Evolutionary conservation across 2,329 filamentous ascomycete species (phyloP).

Genomic region (Fusarium sp.): DNA sequence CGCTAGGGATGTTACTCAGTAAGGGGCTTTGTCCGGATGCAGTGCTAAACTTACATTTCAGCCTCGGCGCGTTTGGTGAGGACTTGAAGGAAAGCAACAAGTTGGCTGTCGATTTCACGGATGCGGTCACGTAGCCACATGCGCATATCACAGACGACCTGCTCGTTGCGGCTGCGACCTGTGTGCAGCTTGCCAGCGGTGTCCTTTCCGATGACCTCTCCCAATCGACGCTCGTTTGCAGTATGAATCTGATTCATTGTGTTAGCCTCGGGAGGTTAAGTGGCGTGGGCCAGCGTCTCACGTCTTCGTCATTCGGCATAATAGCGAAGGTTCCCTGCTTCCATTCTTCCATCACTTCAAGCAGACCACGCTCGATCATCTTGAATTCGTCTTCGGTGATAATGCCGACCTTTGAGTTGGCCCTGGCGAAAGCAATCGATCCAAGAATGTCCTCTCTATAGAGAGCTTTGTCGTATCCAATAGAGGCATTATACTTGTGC

Average conservation of each 20-base stretch:
- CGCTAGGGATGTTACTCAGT: constrained; percentile 49
- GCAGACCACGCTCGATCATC: constrained; percentile 79
- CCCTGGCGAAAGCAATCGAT: constrained; percentile 83
- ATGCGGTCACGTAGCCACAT: constrained; percentile 64
- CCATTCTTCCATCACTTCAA: constrained; percentile 71
- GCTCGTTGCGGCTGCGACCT: constrained; percentile 77
- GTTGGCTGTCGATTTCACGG: constrained; percentile 39
- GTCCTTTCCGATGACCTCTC: constrained; percentile 77
- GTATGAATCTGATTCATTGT: constrained; percentile 57
- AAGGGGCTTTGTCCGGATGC: constrained; percentile 27
- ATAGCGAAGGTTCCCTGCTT: constrained; percentile 63
- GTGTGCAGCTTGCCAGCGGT: constrained; percentile 80
- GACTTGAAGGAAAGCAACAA: constrained; percentile 42
- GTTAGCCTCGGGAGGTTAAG: constrained; percentile 30
- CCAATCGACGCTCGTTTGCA: constrained; percentile 66
- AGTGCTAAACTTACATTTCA: constrained; percentile 40
- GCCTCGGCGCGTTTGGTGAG: constrained; percentile 49
- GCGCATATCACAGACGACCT: constrained; percentile 80
- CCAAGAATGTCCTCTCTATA: constrained; percentile 85
- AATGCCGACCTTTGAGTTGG: constrained; percentile 81
- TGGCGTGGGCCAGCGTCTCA: constrained; percentile 25
- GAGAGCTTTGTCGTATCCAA: constrained; percentile 82
- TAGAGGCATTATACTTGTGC: constrained; percentile 83
- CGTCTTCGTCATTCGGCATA: constrained; percentile 67
- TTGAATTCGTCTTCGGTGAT: constrained; percentile 79